Conservation (phyloP, 371 early-diverging fungal genomes). For the Mucor saturninus region DNA sequence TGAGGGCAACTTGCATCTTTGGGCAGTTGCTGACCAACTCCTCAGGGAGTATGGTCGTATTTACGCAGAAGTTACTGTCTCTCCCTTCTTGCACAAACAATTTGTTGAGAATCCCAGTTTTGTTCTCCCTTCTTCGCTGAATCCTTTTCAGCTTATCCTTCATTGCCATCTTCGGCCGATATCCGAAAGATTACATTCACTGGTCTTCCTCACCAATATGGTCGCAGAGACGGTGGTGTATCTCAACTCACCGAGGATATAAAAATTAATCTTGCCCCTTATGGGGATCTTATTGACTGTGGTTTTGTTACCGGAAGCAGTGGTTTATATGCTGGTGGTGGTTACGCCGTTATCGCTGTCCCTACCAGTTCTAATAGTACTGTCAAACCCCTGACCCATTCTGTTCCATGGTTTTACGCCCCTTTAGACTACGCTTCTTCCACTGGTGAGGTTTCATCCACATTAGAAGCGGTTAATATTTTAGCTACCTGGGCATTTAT, state of each 20-base stretch:
- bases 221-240: neutral
- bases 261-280: neutral
- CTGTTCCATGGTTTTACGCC: slow-evolving; percentile 47
- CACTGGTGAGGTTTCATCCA: no score
- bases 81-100: neutral
- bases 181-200: neutral
- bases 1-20: no score
- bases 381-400: slow-evolving; percentile 53
- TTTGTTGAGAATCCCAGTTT: neutral
- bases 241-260: neutral
- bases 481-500: slow-evolving; percentile 1
- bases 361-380: slow-evolving; percentile 37
- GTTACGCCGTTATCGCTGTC: slow-evolving; percentile 2
- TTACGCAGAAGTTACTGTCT: slow-evolving; percentile 3
- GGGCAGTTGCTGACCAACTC: neutral
- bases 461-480: neutral
- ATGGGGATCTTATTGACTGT: slow-evolving; percentile 3
- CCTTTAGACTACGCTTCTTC: neutral
- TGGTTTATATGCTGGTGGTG: slow-evolving; percentile 2
- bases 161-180: neutral
- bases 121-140: slow-evolving; percentile 1
- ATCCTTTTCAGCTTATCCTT: no score
- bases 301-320: neutral
- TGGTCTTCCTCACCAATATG: slow-evolving; percentile 4
- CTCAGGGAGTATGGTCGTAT: neutral